Evolutionary conservation across 2,329 filamentous ascomycete species (phyloP).

Genomic region (Colletotrichum nymphaeae): DNA sequence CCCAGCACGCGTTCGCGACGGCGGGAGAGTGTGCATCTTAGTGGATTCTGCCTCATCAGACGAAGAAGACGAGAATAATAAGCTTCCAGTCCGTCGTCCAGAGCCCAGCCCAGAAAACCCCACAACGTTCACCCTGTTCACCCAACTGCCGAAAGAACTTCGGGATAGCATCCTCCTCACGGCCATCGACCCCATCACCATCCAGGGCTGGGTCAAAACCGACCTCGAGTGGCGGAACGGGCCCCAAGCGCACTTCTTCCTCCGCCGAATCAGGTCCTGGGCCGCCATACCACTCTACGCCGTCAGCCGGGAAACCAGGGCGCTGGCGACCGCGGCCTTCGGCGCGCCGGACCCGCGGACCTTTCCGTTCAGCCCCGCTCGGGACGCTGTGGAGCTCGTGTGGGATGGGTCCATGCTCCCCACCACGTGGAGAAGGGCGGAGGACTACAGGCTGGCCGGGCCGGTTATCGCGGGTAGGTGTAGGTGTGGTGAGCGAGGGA

Average conservation of each 20-base stretch:
- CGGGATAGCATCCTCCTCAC: background rate
- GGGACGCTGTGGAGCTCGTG: background rate
- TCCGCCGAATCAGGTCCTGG: background rate
- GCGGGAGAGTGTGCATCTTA: background rate
- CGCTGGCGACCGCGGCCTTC: background rate
- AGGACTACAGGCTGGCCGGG: background rate
- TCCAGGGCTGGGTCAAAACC: background rate
- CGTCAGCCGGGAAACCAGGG: slow-evolving; percentile 3
- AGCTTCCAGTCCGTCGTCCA: background rate
- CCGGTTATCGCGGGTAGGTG: background rate
- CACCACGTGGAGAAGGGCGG: background rate
- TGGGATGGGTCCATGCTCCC: background rate
- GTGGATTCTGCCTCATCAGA: background rate
- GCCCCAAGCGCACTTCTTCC: background rate
- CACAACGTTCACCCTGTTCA: background rate
- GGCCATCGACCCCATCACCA: background rate
- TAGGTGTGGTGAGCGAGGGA: background rate
- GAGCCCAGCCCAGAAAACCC: background rate
- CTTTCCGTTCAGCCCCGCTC: slow-evolving; percentile 9
- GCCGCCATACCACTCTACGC: background rate
- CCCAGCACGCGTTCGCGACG: background rate
- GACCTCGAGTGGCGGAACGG: background rate
- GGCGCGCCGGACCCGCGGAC: background rate
- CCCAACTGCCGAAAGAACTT: background rate
- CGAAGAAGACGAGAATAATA: background rate